These are phyloP conservation scores for Leishmania aethiopica DNA, from an alignment of 208 protist species.

Conservation along the genomic window DNA sequence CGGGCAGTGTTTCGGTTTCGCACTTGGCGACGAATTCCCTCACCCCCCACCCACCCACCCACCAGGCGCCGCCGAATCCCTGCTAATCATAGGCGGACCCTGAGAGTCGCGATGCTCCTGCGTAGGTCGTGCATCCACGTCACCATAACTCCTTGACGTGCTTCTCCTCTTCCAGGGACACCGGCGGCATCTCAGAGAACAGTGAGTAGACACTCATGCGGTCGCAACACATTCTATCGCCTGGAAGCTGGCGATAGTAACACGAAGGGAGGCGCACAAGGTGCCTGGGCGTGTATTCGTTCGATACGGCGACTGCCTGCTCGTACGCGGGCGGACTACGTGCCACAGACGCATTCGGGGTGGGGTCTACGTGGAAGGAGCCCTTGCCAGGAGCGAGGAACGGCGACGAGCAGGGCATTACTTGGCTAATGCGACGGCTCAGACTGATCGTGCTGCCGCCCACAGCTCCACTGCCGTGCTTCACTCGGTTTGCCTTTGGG, in stretches of 20 bases:
- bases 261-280: not conserved
- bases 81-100: not conserved
- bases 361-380: not conserved
- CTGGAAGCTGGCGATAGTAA: constrained; percentile 9
- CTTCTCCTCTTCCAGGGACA: constrained; percentile 23
- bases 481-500: not conserved
- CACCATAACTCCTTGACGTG: constrained; percentile 31
- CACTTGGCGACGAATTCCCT: not conserved
- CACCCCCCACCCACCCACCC: too few species aligned
- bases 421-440: not conserved
- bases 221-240: constrained; percentile 1
- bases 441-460: not conserved
- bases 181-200: constrained; percentile 1
- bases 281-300: not conserved
- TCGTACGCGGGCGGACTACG: constrained; percentile 4
- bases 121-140: not conserved
- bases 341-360: not conserved
- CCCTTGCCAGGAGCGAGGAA: not conserved
- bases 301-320: not conserved
- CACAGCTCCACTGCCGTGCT: too few species aligned
- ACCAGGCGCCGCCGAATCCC: not conserved
- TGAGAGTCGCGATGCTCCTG: not conserved
- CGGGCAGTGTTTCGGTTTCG: not conserved
- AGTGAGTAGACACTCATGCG: not conserved
- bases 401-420: not conserved